phyloP scores from a whole-genome alignment of 768 basidiomycete species.

The Terana coerulea region DNA sequence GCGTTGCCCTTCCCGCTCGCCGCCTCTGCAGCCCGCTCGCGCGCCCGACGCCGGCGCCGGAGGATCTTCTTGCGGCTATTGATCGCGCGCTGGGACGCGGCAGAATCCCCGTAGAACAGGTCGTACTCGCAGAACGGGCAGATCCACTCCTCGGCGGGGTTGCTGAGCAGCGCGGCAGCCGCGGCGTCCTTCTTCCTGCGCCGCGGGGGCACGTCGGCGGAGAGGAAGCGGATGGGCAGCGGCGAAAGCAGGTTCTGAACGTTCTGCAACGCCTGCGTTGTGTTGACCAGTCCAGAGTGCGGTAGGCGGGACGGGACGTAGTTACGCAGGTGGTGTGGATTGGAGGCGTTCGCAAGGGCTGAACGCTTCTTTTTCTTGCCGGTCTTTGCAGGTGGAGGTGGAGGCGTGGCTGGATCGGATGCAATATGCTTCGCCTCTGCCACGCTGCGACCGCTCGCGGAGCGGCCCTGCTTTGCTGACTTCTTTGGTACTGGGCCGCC shows the following conservation, averaged over 20 bases:
- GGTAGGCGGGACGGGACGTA: slow-evolving; percentile 86
- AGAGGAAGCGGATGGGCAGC: slow-evolving; percentile 60
- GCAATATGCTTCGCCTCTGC: not conserved
- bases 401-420: slow-evolving; percentile 9
- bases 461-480: slow-evolving; percentile 34
- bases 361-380: slow-evolving; percentile 93
- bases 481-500: slow-evolving; percentile 36
- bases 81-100: slow-evolving; percentile 59
- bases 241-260: slow-evolving; percentile 54
- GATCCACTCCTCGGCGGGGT: slow-evolving; percentile 85
- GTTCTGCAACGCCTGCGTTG: slow-evolving; percentile 36
- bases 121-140: slow-evolving; percentile 93
- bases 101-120: slow-evolving; percentile 84
- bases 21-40: slow-evolving; percentile 61
- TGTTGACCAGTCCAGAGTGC: slow-evolving; percentile 32
- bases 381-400: slow-evolving; percentile 21
- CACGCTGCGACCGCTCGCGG: slow-evolving; percentile 20
- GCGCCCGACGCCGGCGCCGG: slow-evolving; percentile 61
- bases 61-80: slow-evolving; percentile 77
- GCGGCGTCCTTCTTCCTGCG: slow-evolving; percentile 26
- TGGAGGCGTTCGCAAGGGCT: slow-evolving; percentile 86
- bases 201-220: slow-evolving; percentile 60
- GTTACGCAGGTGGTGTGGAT: slow-evolving; percentile 93
- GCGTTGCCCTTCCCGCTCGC: slow-evolving; percentile 36
- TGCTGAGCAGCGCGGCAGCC: slow-evolving; percentile 36